Base-by-base conservation (phyloP, 257 asterid species). In the Linderniella brevidens region DNA sequence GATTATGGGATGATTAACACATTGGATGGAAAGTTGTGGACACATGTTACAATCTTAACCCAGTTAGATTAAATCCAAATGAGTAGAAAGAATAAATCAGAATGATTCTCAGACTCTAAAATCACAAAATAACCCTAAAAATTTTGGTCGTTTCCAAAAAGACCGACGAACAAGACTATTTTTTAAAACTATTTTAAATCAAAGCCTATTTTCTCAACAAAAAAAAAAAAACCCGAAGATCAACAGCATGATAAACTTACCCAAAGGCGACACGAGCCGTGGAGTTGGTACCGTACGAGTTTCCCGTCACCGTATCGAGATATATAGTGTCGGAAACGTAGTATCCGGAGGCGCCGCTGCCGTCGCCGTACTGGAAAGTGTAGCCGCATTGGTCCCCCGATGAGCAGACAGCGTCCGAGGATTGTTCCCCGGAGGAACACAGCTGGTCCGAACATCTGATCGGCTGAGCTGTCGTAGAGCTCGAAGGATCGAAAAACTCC, bases 341-440 rank as follows among this genome's bases (percentile, higher is more conserved):
- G 63, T 65, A 77, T 35, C 99, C 99, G 0, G 96, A 81, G 11
- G 99, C 72, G 36, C 94, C 96, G 61, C 99, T 90, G 17, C 99
- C 99, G 65, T 90, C 99, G 40, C 96, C 99, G 41, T 90, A 90
- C 58, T 90, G 93, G 71, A 90, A 90, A 0, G 64, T 65, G 46
- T 90, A 90, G 41, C 94, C 75, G 29, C 99, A 90, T 48, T 65
- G 99, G 50, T 75, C 73, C 54, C 58, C 67, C 35, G 41, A 64
- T 11, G 67, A 58, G 64, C 99, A 90, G 13, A 69, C 59, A 0
- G 96, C 69, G 46, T 90, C 93, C 0, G 86, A 63, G 13, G 84
- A 65, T 35, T 76, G 69, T 32, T 62, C 63, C 50, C 92, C 99
- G 55, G 66, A 39, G 11, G 68, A 56, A 81, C 99, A 90, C 65